Evolutionary conservation across 768 basidiomycete species (phyloP).

Genomic region (Leccinellum albellum): DNA sequence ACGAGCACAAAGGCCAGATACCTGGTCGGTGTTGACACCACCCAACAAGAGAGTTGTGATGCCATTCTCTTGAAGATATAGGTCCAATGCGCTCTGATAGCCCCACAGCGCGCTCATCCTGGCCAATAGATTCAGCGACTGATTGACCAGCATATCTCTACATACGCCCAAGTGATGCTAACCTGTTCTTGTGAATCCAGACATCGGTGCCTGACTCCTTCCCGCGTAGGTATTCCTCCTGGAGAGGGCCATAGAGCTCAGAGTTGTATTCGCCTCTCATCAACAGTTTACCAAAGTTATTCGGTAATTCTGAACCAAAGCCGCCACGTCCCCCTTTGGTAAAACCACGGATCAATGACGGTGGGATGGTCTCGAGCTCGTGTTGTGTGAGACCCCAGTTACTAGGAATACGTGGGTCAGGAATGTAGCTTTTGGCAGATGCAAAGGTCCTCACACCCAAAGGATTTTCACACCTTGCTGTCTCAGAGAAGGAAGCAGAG

Average conservation of each 20-base stretch:
- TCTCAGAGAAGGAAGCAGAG: conserved; percentile 46
- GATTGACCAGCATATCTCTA: neutral
- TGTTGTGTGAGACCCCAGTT: conserved; percentile 72
- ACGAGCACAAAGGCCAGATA: conserved; percentile 15
- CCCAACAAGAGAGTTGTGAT: conserved; percentile 59
- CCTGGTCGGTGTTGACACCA: conserved; percentile 69
- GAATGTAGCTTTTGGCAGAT: neutral
- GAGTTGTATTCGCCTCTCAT: conserved; percentile 60
- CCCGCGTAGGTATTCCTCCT: conserved; percentile 51
- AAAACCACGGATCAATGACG: conserved; percentile 55
- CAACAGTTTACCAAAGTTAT: conserved; percentile 49
- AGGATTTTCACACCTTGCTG: conserved; percentile 52
- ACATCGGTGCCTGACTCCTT: conserved; percentile 55
- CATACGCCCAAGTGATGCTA: neutral
- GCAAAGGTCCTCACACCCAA: conserved; percentile 52
- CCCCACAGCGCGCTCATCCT: conserved; percentile 70
- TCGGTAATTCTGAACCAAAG: conserved; percentile 53
- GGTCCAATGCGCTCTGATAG: conserved; percentile 55
- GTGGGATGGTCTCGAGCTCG: conserved; percentile 59
- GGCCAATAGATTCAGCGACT: neutral
- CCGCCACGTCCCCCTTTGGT: conserved; percentile 45
- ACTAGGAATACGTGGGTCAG: conserved; percentile 30
- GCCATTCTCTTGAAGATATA: conserved; percentile 61
- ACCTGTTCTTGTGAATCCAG: conserved; percentile 74
- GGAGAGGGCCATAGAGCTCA: conserved; percentile 61